Evolutionary conservation across 257 asterid species (phyloP), one percentile per base, ranked within the genome.

Genomic region (Gentiana straminea): DNA sequence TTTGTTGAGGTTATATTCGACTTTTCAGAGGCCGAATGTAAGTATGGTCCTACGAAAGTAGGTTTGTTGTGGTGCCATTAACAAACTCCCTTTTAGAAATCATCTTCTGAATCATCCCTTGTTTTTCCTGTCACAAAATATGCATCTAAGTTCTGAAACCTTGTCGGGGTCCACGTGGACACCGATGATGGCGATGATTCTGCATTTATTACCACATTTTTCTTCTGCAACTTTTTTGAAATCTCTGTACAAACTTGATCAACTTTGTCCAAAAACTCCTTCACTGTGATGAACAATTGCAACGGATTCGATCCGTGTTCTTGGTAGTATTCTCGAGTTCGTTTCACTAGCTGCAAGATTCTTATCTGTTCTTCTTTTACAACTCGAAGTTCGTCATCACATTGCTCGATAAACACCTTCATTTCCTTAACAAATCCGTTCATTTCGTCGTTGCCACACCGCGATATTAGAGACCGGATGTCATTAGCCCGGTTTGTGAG

Each of bases 21-120:
- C 24, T 24, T 24, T 24, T 24, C 24, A 24, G 24, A 24, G 1
- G 24, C 24, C 24, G 24, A 24, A 24, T 24, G 24, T 24, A 24
- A 24, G 24, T 24, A 24, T 24, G 24, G 24, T 24, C 1, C 24
- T 24, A 0, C 0, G 24, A 24, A 24, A 24, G 24, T 24, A 24
- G 24, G 24, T 24, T 24, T 24, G 24, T 24, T 24, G 24, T 24
- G 24, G 24, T 24, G 24, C 24, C 24, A 24, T 24, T 24, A 24
- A 24, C 24, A 24, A 24, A 24, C 24, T 24, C 24, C 24, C n/a
- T 44, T 7, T 73, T 67, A 79, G 61, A 86, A 86, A 64, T 78
- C 95, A 64, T 78, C 84, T 24, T 84, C 94, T 6, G 93, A 78
- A 38, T 89, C 95, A 66, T 83, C 81, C 1, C 85, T 77, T 52